Conservation (phyloP, 2,329 filamentous ascomycete species). For the Fusarium vanettenii region DNA sequence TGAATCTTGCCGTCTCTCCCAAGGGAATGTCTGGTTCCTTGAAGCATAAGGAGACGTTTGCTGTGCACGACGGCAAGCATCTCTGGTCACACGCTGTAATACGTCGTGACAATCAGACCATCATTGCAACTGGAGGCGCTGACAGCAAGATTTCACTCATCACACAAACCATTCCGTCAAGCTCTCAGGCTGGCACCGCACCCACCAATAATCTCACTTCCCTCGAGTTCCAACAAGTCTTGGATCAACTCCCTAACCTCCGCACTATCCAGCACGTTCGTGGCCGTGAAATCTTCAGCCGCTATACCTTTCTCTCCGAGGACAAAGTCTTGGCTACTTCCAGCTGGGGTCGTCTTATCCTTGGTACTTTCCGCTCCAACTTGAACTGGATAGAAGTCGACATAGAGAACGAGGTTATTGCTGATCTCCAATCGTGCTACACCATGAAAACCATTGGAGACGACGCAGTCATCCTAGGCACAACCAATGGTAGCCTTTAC, state of each 20-base stretch:
- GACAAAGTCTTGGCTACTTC: slow-evolving; percentile 67
- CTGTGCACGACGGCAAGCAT: slow-evolving; percentile 86
- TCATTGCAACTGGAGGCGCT: slow-evolving; percentile 82
- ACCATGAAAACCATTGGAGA: slow-evolving; percentile 55
- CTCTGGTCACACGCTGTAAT: slow-evolving; percentile 79
- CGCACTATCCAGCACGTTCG: slow-evolving; percentile 31
- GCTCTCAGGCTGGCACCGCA: neutral
- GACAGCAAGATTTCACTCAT: slow-evolving; percentile 77
- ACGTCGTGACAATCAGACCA: slow-evolving; percentile 44
- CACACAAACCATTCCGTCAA: slow-evolving; percentile 6
- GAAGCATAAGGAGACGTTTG: slow-evolving; percentile 65
- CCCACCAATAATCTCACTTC: slow-evolving; percentile 24
- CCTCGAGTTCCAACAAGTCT: slow-evolving; percentile 50
- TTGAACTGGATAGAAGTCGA: slow-evolving; percentile 58
- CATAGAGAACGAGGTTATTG: slow-evolving; percentile 47
- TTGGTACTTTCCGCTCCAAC: slow-evolving; percentile 52
- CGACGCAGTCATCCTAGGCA: slow-evolving; percentile 60
- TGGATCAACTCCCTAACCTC: slow-evolving; percentile 28
- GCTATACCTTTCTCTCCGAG: slow-evolving; percentile 71
- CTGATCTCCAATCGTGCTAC: slow-evolving; percentile 60
- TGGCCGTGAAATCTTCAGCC: slow-evolving; percentile 63
- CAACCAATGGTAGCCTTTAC: slow-evolving; percentile 61
- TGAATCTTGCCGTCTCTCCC: slow-evolving; percentile 51
- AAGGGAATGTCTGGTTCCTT: slow-evolving; percentile 49
- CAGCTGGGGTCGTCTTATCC: slow-evolving; percentile 69